Base-by-base conservation (phyloP, 140 eudicot species). In the Ambrosia hybrid region DNA sequence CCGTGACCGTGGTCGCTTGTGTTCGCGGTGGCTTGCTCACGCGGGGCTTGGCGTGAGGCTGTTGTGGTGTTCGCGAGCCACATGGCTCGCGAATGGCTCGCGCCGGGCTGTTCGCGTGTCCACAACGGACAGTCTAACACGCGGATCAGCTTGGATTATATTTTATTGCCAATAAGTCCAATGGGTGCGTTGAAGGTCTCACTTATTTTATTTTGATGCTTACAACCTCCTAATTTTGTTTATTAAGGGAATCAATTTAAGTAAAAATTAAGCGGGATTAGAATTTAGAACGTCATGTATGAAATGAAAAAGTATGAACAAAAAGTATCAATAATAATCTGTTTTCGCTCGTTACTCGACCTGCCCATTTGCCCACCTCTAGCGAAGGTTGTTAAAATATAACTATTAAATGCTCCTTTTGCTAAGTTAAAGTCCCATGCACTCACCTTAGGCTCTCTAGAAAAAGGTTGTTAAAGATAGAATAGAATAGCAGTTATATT, bases 101-200 rank as follows among this genome's bases (percentile, higher is more conserved):
- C n/a, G n/a, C n/a, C n/a, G n/a, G n/a, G n/a, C n/a, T n/a, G n/a
- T n/a, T n/a, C n/a, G n/a, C n/a, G n/a, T n/a, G n/a, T n/a, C n/a
- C n/a, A n/a, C n/a, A n/a, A n/a, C n/a, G n/a, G n/a, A n/a, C n/a
- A n/a, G n/a, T n/a, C n/a, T n/a, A 21, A 21, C 26, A 41, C 3
- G 9, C 10, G 39, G 71, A 65, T 17, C 16, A 2, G 38, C 56
- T 65, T 43, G 39, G 71, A 38, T 65, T 65, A 16, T 45, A 16
- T 65, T 65, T 17, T 21, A 43, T 65, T 21, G 15, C 10, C 39
- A 65, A 17, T n/a, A 11, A 3, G 37, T 63, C 36, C 15, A 65
- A 37, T 62, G 48, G 65, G 67, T 61, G 14, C 14, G 14, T 64
- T 41, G 36, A 41, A 14, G 43, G 69, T 64, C 26, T 64, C 26